Evolutionary conservation across 257 asterid genomes (phyloP).

Genomic region (Solanum tacnaense): DNA sequence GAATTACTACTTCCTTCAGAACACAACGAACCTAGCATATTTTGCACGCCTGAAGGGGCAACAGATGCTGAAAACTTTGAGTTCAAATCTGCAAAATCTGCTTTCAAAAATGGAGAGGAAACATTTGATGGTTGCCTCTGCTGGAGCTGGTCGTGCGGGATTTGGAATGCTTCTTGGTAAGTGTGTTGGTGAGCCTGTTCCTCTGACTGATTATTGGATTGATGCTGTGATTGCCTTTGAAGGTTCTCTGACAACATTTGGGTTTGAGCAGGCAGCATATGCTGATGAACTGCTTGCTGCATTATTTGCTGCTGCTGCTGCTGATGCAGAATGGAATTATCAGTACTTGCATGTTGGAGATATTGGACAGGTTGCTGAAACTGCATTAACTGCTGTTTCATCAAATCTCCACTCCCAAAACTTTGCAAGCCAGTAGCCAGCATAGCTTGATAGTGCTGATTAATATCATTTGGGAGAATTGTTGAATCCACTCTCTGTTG

Average conservation of each 20-base stretch:
- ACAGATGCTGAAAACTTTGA: conserved; percentile 33
- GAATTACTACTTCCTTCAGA: conserved; percentile 60
- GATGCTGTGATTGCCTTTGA: conserved; percentile 48
- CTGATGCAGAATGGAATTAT: conserved; percentile 22
- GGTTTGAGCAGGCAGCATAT: conserved; percentile 48
- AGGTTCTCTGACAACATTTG: conserved; percentile 55
- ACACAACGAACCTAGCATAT: conserved; percentile 58
- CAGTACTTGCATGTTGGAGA: conserved; percentile 47
- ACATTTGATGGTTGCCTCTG: conserved; percentile 53
- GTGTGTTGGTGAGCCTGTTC: conserved; percentile 38
- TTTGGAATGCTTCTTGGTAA: conserved; percentile 49
- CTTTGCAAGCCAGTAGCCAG: conserved; percentile 58
- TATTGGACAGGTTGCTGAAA: conserved; percentile 73
- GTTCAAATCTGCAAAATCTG: conserved; percentile 43
- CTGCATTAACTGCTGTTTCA: conserved; percentile 61
- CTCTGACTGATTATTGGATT: conserved; percentile 32
- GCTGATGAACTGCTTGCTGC: conserved; percentile 42
- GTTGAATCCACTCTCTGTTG: conserved; percentile 74
- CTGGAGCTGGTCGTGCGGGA: conserved; percentile 55
- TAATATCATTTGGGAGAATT: conserved; percentile 50
- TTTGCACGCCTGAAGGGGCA: conserved; percentile 50
- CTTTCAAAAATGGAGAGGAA: conserved; percentile 54
- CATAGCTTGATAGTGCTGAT: conserved; percentile 82
- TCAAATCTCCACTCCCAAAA: conserved; percentile 47
- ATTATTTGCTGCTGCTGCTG: conserved; percentile 38